Evolutionary conservation across 345 rosid species (phyloP), one percentile per base, ranked within the genome.

Genomic region (Eucalyptus paniculata): DNA sequence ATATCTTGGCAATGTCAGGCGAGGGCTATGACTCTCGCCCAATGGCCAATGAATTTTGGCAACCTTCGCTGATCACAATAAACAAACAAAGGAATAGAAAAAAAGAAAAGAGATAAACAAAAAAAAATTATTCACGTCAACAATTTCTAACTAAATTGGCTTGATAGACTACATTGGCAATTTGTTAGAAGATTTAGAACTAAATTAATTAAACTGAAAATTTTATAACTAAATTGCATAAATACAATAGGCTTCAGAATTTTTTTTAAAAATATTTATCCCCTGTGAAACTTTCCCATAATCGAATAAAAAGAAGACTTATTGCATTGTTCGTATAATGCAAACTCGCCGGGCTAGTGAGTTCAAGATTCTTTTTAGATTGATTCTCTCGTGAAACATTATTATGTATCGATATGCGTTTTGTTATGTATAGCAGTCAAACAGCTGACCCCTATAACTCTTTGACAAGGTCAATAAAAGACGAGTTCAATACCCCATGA

Each of bases 121-220:
- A 60, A 6, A 62, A 65, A 14, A 30, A 30, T 4, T 30, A 28
- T 60, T 13, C 16, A 60, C 17, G 1, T 60, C 16, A 60, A 30
- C 9, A 4, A 60, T 60, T 60, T 60, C 32, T 28, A 13, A 28
- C 7, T 53, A 53, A 19, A 53, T 19, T 53, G 26, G 58, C 10
- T 12, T 3, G 4, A 58, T 60, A 7, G 4, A 60, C 0, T 60
- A 26, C 4, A 26, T 28, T 12, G 1, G 16, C 17, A 28, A 60
- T 9, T 24, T 12, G 4, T 60, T 0, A 60, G 7, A 60, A 26
- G 15, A 12, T 26, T 14, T 65, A 30, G 1, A 2, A 65, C 18
- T 65, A 65, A 30, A 65, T 65, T 65, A 15, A 30, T 1, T 12
- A 6, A 62, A 28, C 6, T 62, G 5, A 30, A 62, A 62, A 30